Evolutionary conservation across 345 rosid genomes (phyloP), one percentile per base, ranked within the genome.

Genomic region (Linum lewisii): DNA sequence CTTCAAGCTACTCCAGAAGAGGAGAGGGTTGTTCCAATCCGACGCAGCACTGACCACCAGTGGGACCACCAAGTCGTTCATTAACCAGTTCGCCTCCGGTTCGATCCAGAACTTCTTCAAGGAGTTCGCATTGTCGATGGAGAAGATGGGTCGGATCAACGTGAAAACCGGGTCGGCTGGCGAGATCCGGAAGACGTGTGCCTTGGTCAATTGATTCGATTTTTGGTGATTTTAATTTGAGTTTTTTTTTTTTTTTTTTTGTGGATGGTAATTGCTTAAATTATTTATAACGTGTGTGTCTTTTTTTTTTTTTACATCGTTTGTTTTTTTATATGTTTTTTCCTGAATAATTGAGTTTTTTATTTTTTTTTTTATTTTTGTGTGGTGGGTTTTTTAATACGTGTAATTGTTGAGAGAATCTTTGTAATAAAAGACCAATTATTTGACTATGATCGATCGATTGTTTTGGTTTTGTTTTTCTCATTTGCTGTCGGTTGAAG

Each of bases 21-120:
- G 57, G 26, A 7, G 57, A 10, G 57, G 57, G 6, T 15, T 54
- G 24, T 54, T 54, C 29, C 57, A 54, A 22, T 54, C 57, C 26
- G 57, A 54, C 26, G 57, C 57, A 1, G 57, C 57, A 0, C 16
- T 54, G 29, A 21, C 15, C 15, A 54, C 24, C 4, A 23, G 26
- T 16, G 1, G 11, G 15, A 15, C 24, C 18, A 54, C 57, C 2
- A 5, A 20, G 29, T 6, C 26, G 6, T 20, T 21, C 25, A 23
- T 54, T 16, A 22, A 54, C 18, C 57, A 42, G 18, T 42, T 42
- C 47, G 47, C 16, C 15, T 42, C 47, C 16, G 47, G 47, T 42
- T 42, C 47, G 47, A 16, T 54, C 16, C 57, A 54, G 32, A 21
- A 9, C 26, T 54, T 54, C 57, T 54, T 13, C 26, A 21, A 7